Base-by-base conservation (phyloP, 257 asterid species). In the Jasminum sambac region DNA sequence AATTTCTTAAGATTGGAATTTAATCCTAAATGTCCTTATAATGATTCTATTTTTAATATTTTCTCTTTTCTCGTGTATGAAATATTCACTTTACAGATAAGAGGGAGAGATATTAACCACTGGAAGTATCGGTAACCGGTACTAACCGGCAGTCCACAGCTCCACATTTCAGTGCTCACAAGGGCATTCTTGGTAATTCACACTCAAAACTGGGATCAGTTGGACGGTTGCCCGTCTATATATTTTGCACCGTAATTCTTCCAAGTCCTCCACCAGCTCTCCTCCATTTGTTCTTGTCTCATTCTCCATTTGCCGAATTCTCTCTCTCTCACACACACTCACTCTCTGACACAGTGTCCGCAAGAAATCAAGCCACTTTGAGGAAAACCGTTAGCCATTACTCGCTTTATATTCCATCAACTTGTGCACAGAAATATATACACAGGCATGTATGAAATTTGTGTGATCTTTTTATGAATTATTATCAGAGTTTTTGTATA, bases 361-460 rank as follows among this genome's bases (percentile, higher is more conserved):
- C 63, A n/a, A 41, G 48, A 66, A 41, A 57, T 78, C 78, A 41
- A 64, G 67, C 67, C 69, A 34, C 73, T 72, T 59, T 39, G 74
- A 74, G 69, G 74, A 63, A 74, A 79, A 79, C 77, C 72, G 80
- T 82, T 79, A 73, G 52, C 6, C 74, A 48, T 34, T 40, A 5
- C 78, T 65, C 60, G 23, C 68, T 55, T 21, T 42, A 52, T 50
- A 8, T 12, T 23, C 1, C 16, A 19, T 60, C 58, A 55, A 55
- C 34, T 55, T 9, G 14, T 55, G 62, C 34, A 55, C 16, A 21
- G 34, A 55, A 19, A 55, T 55, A 55, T 55, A 55, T 21, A 58
- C 17, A 24, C 39, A 77, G 75, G 77, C 75, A 63, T 42, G 78
- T 76, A 58, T 19, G 26, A 19, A 40, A 71, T 64, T 48, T 72